Evolutionary conservation across 2,329 filamentous ascomycete species (phyloP).

Genomic region (Annulohypoxylon truncatum): DNA sequence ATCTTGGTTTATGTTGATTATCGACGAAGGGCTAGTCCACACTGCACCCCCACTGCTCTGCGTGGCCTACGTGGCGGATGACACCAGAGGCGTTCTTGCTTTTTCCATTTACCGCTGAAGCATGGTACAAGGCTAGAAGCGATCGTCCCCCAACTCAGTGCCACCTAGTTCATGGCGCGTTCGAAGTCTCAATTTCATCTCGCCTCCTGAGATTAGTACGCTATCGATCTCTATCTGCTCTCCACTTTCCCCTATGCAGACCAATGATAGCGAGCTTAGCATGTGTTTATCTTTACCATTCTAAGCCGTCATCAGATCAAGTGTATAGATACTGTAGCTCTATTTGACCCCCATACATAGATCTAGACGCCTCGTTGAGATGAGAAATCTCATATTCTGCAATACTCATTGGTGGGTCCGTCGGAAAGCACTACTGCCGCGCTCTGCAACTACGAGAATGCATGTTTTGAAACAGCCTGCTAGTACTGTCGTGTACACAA

Average conservation of each 20-base stretch:
- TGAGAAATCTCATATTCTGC: background rate
- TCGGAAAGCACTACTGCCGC: background rate
- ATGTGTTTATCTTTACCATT: background rate
- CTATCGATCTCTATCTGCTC: background rate
- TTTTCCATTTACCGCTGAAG: constrained; percentile 8
- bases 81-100: constrained; percentile 10
- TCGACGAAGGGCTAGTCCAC: constrained; percentile 10
- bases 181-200: constrained; percentile 22
- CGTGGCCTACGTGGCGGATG: constrained; percentile 7
- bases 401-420: background rate
- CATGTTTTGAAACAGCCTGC: background rate
- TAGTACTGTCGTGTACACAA: background rate
- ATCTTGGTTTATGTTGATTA: background rate
- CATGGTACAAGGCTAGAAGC: constrained; percentile 7
- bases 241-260: background rate
- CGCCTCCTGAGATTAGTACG: constrained; percentile 12
- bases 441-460: background rate
- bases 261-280: background rate
- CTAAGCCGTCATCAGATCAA: background rate
- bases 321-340: background rate
- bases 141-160: background rate
- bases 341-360: background rate
- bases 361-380: background rate
- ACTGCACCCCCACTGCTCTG: constrained; percentile 19
- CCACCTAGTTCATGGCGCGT: constrained; percentile 6